These are phyloP conservation scores for Pythium grandisporangium DNA, from an alignment of 352 stramenopile species.

Conservation along the genomic window DNA sequence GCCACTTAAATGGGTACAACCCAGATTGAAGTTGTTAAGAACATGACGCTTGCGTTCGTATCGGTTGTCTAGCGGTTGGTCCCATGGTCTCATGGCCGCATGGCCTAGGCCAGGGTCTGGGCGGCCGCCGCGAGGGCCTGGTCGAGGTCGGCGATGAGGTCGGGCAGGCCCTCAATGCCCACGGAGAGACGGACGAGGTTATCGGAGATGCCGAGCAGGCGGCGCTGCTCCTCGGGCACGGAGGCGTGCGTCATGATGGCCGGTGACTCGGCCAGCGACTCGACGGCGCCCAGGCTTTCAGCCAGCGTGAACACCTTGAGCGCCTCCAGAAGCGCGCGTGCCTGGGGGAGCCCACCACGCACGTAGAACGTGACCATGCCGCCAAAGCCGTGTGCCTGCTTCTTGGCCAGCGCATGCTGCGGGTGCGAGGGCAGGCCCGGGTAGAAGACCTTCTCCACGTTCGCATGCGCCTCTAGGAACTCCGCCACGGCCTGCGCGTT, in stretches of 20 bases:
- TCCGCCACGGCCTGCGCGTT: conserved; percentile 90
- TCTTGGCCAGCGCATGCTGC: conserved; percentile 84
- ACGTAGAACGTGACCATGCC: conserved; percentile 93
- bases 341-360: conserved; percentile 69
- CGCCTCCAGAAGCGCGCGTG: conserved; percentile 89
- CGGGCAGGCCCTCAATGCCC: conserved; percentile 88
- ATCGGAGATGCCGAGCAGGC: conserved; percentile 89
- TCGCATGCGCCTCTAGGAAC: conserved; percentile 82
- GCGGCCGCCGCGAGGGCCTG: conserved; percentile 57
- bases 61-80: too few relatives aligned
- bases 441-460: conserved; percentile 91
- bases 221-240: conserved; percentile 79
- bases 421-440: conserved; percentile 86
- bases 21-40: too few relatives aligned
- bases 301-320: conserved; percentile 91
- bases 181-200: conserved; percentile 90
- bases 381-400: conserved; percentile 61
- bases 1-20: too few relatives aligned
- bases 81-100: too few relatives aligned
- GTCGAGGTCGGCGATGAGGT: conserved; percentile 88
- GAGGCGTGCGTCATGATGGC: conserved; percentile 93
- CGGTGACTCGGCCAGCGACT: conserved; percentile 91
- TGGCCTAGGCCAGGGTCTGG: conserved; percentile 11
- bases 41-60: too few relatives aligned
- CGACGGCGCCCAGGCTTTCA: conserved; percentile 92